Evolutionary conservation across 2,329 filamentous ascomycete genomes (phyloP).

Genomic region (Cercospora zeina): DNA sequence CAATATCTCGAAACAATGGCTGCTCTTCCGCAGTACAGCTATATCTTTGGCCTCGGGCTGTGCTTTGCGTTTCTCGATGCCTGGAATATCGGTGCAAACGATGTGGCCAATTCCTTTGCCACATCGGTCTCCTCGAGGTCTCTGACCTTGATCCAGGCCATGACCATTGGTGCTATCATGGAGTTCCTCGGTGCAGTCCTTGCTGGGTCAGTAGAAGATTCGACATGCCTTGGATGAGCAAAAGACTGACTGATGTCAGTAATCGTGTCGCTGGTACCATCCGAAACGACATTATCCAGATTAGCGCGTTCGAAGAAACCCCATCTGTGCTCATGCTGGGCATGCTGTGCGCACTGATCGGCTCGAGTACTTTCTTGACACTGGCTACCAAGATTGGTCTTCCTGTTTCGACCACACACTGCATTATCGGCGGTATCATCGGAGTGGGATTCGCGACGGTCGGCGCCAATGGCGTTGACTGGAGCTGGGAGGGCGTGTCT

Average conservation of each 20-base stretch:
- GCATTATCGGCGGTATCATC: conserved; percentile 44
- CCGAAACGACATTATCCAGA: conserved; percentile 51
- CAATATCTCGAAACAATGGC: conserved; percentile 34
- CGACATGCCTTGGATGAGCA: not conserved
- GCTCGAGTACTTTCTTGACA: conserved; percentile 55
- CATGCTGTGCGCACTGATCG: conserved; percentile 57
- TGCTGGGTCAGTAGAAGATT: conserved; percentile 35
- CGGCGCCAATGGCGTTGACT: conserved; percentile 55
- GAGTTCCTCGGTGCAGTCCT: conserved; percentile 55
- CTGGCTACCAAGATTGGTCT: conserved; percentile 54
- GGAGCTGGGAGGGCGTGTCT: conserved; percentile 59
- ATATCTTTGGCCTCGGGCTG: conserved; percentile 62
- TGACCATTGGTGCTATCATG: conserved; percentile 51
- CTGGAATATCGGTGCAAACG: conserved; percentile 61
- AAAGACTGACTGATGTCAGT: not conserved
- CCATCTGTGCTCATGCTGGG: conserved; percentile 54
- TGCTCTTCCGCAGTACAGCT: conserved; percentile 57
- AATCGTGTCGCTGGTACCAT: conserved; percentile 49
- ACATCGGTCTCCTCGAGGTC: conserved; percentile 53
- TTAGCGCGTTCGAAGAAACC: conserved; percentile 47
- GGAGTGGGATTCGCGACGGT: conserved; percentile 53
- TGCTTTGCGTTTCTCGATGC: conserved; percentile 65
- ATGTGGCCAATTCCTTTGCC: conserved; percentile 57
- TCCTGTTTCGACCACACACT: conserved; percentile 58
- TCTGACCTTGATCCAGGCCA: conserved; percentile 53